Evolutionary conservation across 495 filamentous ascomycete species (phyloP).

Genomic region (Penicillium soppii): DNA sequence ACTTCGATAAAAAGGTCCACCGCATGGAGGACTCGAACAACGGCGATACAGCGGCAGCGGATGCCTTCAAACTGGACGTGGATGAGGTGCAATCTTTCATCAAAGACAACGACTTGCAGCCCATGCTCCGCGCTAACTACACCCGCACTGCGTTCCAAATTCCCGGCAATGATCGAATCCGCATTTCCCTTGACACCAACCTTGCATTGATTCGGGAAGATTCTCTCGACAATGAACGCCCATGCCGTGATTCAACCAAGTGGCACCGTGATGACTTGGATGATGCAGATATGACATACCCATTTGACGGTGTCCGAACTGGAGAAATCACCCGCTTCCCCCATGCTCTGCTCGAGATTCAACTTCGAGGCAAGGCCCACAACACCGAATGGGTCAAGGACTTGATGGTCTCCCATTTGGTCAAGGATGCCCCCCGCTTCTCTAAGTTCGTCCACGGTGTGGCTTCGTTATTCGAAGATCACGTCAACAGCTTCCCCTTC

Average conservation of each 20-base stretch:
- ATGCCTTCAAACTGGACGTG: slow-evolving; percentile 65
- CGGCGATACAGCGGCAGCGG: slow-evolving; percentile 57
- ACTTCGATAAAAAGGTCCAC: slow-evolving; percentile 84
- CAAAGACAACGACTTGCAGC: slow-evolving; percentile 72
- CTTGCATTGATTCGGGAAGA: slow-evolving; percentile 93
- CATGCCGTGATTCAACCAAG: slow-evolving; percentile 79
- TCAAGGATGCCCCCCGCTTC: slow-evolving; percentile 85
- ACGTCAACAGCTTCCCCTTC: slow-evolving; percentile 94
- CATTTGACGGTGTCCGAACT: slow-evolving; percentile 79
- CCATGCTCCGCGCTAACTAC: slow-evolving; percentile 88
- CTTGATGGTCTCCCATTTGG: slow-evolving; percentile 85
- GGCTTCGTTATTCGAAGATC: slow-evolving; percentile 86
- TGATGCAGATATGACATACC: slow-evolving; percentile 74
- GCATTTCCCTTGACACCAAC: slow-evolving; percentile 90
- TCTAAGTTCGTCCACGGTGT: slow-evolving; percentile 96
- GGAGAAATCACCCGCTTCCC: slow-evolving; percentile 93
- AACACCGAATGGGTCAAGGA: slow-evolving; percentile 85
- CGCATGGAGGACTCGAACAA: slow-evolving; percentile 73
- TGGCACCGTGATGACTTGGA: slow-evolving; percentile 96
- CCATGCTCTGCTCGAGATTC: slow-evolving; percentile 89
- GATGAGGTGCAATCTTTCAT: slow-evolving; percentile 79
- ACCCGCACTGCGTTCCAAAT: slow-evolving; percentile 96
- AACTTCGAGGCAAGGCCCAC: slow-evolving; percentile 73
- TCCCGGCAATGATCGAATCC: slow-evolving; percentile 84
- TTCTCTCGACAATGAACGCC: slow-evolving; percentile 74